Evolutionary conservation across 2,329 filamentous ascomycete species (phyloP).

Genomic region (Colletotrichum zoysiae): DNA sequence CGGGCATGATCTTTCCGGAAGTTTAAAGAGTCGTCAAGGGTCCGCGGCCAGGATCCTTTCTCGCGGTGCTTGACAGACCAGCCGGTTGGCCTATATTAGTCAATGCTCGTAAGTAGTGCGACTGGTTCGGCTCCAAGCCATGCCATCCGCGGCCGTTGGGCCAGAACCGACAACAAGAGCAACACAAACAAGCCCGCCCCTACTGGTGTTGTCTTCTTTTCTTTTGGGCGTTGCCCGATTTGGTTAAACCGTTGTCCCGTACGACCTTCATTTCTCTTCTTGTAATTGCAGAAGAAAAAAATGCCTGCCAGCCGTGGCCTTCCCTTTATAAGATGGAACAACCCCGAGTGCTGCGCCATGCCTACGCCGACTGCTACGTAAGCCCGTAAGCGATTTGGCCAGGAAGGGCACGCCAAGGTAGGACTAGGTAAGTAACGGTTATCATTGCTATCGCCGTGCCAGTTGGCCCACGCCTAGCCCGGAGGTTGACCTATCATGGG

Average conservation of each 20-base stretch:
- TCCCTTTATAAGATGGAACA: not conserved
- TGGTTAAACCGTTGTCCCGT: not conserved
- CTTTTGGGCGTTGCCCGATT: not conserved
- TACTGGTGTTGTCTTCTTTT: not conserved
- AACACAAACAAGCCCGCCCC: not conserved
- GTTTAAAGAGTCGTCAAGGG: not conserved
- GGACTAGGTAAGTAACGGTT: not conserved
- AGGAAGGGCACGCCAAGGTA: conserved; percentile 13
- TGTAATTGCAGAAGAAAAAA: conserved; percentile 7
- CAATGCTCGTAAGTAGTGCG: not conserved
- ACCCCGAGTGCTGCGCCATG: conserved; percentile 10
- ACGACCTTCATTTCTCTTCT: conserved; percentile 4
- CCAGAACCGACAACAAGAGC: conserved; percentile 2
- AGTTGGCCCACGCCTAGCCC: conserved; percentile 16
- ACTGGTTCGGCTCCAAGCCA: not conserved
- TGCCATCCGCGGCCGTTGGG: conserved; percentile 9
- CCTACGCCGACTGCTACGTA: conserved; percentile 14
- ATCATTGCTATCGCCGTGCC: not conserved
- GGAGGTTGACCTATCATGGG: conserved; percentile 10
- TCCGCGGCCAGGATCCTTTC: not conserved
- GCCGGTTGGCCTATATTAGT: not conserved
- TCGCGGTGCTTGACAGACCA: conserved; percentile 1
- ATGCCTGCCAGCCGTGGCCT: not conserved
- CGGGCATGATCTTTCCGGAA: not conserved
- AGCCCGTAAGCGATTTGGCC: conserved; percentile 31